A percentile compares a stretch with the other conserved stretches of the same genome.
These are phyloP conservation scores for Daldinia sp. DNA, from an alignment of 2,329 filamentous ascomycete genomes.

Conservation along the genomic window DNA sequence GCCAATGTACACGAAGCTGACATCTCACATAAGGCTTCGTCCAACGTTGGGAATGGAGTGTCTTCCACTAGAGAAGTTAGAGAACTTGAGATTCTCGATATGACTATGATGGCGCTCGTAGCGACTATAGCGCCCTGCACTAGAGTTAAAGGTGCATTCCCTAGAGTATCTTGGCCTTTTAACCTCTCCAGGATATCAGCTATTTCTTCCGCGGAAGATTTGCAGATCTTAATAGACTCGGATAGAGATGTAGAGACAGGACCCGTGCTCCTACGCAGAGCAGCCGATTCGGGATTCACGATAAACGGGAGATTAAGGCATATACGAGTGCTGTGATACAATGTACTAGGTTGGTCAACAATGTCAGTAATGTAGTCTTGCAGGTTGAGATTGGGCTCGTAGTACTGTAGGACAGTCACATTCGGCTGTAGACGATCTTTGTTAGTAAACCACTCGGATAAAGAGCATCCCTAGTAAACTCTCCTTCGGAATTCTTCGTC, in stretches of 20 bases:
- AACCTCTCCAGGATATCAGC: not conserved
- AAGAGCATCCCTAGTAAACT: not conserved
- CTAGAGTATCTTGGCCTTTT: not conserved
- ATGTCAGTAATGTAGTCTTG: not conserved
- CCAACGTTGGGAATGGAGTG: not conserved
- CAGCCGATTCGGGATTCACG: not conserved
- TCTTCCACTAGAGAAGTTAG: not conserved
- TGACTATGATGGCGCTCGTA: not conserved
- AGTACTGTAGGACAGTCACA: not conserved
- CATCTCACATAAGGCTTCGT: slow-evolving; percentile 30
- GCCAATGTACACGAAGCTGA: not conserved
- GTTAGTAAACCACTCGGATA: slow-evolving; percentile 1
- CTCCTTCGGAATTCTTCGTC: not conserved
- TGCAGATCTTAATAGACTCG: not conserved
- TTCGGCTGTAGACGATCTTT: slow-evolving; percentile 1
- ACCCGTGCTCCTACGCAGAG: not conserved
- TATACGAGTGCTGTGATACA: not conserved
- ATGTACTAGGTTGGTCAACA: not conserved
- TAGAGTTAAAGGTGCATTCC: not conserved
- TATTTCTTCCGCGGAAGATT: not conserved
- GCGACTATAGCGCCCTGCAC: not conserved
- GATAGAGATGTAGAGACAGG: not conserved
- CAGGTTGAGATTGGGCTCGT: not conserved
- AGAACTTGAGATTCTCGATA: not conserved
- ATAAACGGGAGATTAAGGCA: not conserved